Base-by-base conservation (phyloP, 306 rosid genomes). In the cucumber (Cucumis sativus) region DNA sequence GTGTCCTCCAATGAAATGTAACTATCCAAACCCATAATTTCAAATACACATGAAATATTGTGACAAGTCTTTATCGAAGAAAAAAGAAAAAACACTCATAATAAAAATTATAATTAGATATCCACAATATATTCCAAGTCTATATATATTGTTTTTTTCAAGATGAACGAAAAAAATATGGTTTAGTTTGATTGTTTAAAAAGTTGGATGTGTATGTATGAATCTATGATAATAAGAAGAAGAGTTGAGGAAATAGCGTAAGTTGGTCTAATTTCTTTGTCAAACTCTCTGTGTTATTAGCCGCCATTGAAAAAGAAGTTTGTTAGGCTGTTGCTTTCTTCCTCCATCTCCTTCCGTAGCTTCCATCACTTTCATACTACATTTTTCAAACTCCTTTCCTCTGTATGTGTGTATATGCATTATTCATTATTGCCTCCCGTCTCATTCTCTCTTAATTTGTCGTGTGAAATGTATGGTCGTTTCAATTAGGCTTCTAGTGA, bases 301-400 rank as follows among this genome's bases (percentile, higher is more conserved):
- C 76, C 76, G 76, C 76, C 76, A 71, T 49, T 71, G 23, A 71
- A 49, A 49, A n/a, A 9, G 57, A 20, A 30, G 75, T 23, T 23
- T 58, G 76, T 71, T 71, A 71, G 8, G 43, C 23, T 25, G 76
- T 71, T 47, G 76, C 76, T 71, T 71, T 71, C 21, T 70, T 70
- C 76, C 57, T 47, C 47, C 76, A 49, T 51, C 60, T 0, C 25
- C 57, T 49, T 49, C 20, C 20, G 3, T 33, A 33, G 37, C 56
- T 49, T 21, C 76, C 43, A 49, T 71, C 76, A 0, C 15, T 49
- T 71, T 71, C 76, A 15, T 13, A 20, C 54, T n/a, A 33, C 55
- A 67, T 9, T 39, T 39, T 67, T 67, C 54, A 70, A 69, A 70
- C 37, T 51, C 18, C 54, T 47, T 47, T 43, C 3, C 1, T 68